Evolutionary conservation across 2,329 filamentous ascomycete species (phyloP).

Genomic region (Xylaria digitata): DNA sequence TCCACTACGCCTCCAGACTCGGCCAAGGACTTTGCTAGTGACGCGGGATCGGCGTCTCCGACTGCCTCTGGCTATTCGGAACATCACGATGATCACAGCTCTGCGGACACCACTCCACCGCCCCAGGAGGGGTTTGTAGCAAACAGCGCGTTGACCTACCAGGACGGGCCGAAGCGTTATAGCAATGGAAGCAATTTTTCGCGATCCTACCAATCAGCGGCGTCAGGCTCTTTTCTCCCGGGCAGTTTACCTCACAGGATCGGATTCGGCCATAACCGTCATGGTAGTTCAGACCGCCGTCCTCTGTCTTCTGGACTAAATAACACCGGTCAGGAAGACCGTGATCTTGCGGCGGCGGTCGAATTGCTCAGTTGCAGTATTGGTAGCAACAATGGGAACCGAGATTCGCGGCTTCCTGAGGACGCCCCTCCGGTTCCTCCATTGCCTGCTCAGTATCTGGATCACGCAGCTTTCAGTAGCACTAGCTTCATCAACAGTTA

Average conservation of each 20-base stretch:
- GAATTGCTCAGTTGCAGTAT: constrained; percentile 93
- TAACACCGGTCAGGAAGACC: constrained; percentile 81
- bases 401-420: constrained; percentile 70
- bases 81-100: constrained; percentile 80
- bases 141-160: constrained; percentile 60
- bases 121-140: constrained; percentile 76
- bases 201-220: constrained; percentile 82
- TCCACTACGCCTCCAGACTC: constrained; percentile 72
- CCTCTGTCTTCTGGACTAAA: constrained; percentile 84
- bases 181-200: constrained; percentile 71
- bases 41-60: constrained; percentile 84
- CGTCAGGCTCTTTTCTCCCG: constrained; percentile 64
- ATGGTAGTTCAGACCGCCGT: constrained; percentile 79
- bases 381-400: constrained; percentile 76
- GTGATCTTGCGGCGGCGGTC: constrained; percentile 88
- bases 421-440: constrained; percentile 90
- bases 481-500: constrained; percentile 73
- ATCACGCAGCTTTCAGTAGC: constrained; percentile 68
- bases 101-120: constrained; percentile 91
- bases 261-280: constrained; percentile 70
- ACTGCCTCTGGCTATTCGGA: constrained; percentile 85
- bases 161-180: constrained; percentile 66
- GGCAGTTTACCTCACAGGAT: constrained; percentile 64
- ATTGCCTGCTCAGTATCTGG: constrained; percentile 82
- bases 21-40: constrained; percentile 77